Evolutionary conservation across 1,139 yeast genomes (phyloP).

Genomic region (Debaryomyces sp.): DNA sequence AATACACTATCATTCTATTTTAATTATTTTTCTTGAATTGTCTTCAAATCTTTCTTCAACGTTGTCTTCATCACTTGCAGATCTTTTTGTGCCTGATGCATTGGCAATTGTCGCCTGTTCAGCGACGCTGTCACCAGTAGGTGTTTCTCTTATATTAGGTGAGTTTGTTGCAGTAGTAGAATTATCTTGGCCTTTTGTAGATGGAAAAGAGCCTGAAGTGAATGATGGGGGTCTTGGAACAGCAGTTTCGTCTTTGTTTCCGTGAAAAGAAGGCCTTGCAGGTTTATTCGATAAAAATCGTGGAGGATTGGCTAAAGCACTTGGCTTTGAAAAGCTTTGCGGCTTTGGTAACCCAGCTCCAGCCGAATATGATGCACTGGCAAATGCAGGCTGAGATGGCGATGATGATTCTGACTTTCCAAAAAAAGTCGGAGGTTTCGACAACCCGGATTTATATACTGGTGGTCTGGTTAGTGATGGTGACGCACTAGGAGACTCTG

Average conservation of each 20-base stretch:
- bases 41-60: slow-evolving; percentile 4
- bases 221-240: slow-evolving; percentile 1
- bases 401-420: slow-evolving; percentile 4
- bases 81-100: background rate
- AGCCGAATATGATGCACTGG: slow-evolving; percentile 4
- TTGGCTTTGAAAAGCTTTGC: slow-evolving; percentile 27
- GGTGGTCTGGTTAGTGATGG: slow-evolving; percentile 13
- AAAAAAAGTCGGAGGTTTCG: slow-evolving; percentile 12
- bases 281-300: slow-evolving; percentile 37
- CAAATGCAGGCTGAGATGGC: background rate
- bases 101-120: background rate
- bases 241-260: background rate
- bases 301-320: slow-evolving; percentile 32
- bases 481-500: slow-evolving; percentile 8
- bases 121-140: background rate
- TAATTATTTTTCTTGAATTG: slow-evolving; percentile 10
- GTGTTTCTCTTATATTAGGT: background rate
- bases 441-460: slow-evolving; percentile 12
- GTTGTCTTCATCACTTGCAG: slow-evolving; percentile 2
- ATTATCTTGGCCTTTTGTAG: background rate
- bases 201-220: slow-evolving; percentile 1
- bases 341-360: slow-evolving; percentile 20
- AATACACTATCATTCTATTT: slow-evolving; percentile 9
- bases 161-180: background rate
- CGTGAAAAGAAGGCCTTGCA: slow-evolving; percentile 8